Conservation (phyloP, 1,284 basidiomycete species). For the Cryptococcus sp. region DNA sequence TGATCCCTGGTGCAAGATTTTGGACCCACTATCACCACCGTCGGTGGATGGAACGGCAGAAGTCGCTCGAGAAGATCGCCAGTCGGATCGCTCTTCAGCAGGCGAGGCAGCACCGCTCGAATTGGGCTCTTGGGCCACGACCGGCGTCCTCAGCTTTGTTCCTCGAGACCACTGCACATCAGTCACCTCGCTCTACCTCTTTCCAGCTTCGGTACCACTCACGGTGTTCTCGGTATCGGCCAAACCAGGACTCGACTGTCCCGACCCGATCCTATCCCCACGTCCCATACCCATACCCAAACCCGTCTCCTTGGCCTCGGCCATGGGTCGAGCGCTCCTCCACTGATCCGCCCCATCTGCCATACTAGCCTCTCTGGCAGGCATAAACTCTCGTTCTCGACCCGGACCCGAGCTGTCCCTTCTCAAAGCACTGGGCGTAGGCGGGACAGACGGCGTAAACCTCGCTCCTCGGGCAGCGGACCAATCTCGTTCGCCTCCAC, state of each 20-base stretch:
- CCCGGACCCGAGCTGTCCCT: slow-evolving; percentile 34
- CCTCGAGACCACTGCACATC: slow-evolving; percentile 44
- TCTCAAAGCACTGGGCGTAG: slow-evolving; percentile 17
- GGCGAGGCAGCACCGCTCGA: slow-evolving; percentile 19
- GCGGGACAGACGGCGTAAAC: slow-evolving; percentile 43
- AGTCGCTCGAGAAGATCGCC: slow-evolving; percentile 29
- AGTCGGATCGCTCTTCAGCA: slow-evolving; percentile 32
- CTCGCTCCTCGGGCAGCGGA: slow-evolving; percentile 47
- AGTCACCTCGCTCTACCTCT: slow-evolving; percentile 6
- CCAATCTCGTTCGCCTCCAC: slow-evolving; percentile 46
- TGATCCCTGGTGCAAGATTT: neutral
- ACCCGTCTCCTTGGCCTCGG: slow-evolving; percentile 14
- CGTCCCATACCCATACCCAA: slow-evolving; percentile 13
- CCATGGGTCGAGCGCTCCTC: slow-evolving; percentile 48
- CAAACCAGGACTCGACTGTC: slow-evolving; percentile 34
- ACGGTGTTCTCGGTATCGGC: slow-evolving; percentile 69
- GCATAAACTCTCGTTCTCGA: slow-evolving; percentile 14
- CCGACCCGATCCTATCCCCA: slow-evolving; percentile 15
- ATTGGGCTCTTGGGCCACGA: slow-evolving; percentile 14
- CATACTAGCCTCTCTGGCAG: slow-evolving; percentile 19
- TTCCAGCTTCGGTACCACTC: slow-evolving; percentile 13
- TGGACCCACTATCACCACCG: slow-evolving; percentile 26
- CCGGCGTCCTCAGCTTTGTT: slow-evolving; percentile 37
- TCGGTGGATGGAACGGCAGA: slow-evolving; percentile 17
- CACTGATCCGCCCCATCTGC: slow-evolving; percentile 50